These are phyloP conservation scores for Solanum hybrid DNA, from an alignment of 305 asterid species.

Conservation along the genomic window DNA sequence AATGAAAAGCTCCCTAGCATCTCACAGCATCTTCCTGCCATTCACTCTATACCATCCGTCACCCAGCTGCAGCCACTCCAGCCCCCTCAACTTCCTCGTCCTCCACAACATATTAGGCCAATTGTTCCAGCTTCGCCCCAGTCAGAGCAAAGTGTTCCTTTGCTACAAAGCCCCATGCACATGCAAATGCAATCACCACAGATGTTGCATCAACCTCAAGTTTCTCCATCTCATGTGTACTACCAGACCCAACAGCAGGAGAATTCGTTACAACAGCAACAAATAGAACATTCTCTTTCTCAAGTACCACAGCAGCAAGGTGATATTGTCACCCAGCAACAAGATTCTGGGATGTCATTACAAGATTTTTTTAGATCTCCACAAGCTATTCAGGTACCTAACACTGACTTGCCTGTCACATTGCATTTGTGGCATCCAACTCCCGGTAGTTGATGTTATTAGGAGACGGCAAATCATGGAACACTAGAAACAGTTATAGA, in stretches of 20 bases:
- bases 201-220: slow-evolving; percentile 53
- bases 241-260: slow-evolving; percentile 55
- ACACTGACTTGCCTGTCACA: neutral
- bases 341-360: slow-evolving; percentile 63
- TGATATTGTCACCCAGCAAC: slow-evolving; percentile 48
- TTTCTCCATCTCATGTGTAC: slow-evolving; percentile 47
- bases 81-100: slow-evolving; percentile 80
- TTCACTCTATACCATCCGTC: slow-evolving; percentile 43
- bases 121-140: slow-evolving; percentile 57
- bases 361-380: slow-evolving; percentile 81
- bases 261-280: slow-evolving; percentile 35
- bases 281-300: slow-evolving; percentile 32
- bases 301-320: slow-evolving; percentile 36
- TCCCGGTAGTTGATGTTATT: neutral
- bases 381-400: slow-evolving; percentile 82
- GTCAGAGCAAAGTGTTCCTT: slow-evolving; percentile 54
- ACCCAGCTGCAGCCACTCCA: slow-evolving; percentile 77
- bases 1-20: slow-evolving; percentile 42
- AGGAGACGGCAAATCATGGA: neutral
- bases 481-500: neutral
- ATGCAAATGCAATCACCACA: slow-evolving; percentile 38
- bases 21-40: slow-evolving; percentile 47
- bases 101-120: slow-evolving; percentile 73
- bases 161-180: slow-evolving; percentile 39
- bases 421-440: neutral